Base-by-base conservation (phyloP, 2,329 filamentous ascomycete species). In the Trichoderma guizhouense region DNA sequence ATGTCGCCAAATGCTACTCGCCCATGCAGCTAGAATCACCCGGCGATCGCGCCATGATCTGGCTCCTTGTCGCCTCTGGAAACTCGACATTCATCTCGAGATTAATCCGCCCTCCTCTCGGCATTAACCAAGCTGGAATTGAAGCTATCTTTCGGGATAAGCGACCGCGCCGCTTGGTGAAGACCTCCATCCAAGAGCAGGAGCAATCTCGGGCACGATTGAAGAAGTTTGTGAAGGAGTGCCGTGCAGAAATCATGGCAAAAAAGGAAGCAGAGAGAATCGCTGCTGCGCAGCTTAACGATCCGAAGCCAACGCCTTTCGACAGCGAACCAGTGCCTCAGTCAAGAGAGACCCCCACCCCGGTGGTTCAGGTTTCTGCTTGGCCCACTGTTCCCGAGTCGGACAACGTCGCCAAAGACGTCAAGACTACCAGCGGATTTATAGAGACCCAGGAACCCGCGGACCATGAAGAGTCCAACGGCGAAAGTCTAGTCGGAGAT, bases 1-100 rank as follows among this genome's bases (percentile, higher is more conserved):
- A 69, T 34, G 15, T 73, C 24, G 24, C 65, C 62, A 69, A 68
- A 61, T 73, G 72, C 69, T 73, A 73, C 60, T 64, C 36, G 63
- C 69, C 72, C 21, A 72, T 60, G 39, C 39, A 61, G n/a, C 69
- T 39, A 15, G 53, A n/a, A 14, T 71, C 60, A 11, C 18, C 21
- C 36, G 36, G 69, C n/a, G 69, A 72, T 58, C 34, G 30, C 58
- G 24, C 28, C 34, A 32, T 60, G 64, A 32, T 65, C n/a, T 39
- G 36, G 15, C 47, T 65, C 12, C 8, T 55, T 21, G 65, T 39
- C 28, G 55, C 28, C 55, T 28, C 32, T 26, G 24, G 30, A 30
- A 36, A 30, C 43, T 8, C n/a, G n/a, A 36, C 30, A 32, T 14
- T 55, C 43, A 12, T 55, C 30, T 14, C 8, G 43, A 43, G 30